These are phyloP conservation scores for Dentipellis sp. DNA, from an alignment of 768 basidiomycete genomes.

Conservation along the genomic window DNA sequence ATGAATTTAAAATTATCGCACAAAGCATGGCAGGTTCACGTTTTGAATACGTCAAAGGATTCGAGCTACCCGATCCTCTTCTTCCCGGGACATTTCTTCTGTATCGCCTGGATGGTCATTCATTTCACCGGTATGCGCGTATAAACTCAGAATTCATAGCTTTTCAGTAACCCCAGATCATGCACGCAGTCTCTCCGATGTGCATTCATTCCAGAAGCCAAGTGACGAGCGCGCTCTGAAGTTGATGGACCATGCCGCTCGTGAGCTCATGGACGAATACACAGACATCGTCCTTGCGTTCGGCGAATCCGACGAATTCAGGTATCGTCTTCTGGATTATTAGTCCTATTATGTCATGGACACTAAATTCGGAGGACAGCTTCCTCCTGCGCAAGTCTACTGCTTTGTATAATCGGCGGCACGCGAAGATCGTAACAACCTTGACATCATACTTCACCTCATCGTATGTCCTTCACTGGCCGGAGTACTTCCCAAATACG, in stretches of 20 bases:
- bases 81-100: conserved; percentile 80
- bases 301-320: conserved; percentile 97
- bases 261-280: conserved; percentile 70
- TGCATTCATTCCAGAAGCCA: conserved; percentile 79
- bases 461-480: conserved; percentile 83
- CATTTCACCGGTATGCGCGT: conserved; percentile 73
- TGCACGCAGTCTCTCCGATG: conserved; percentile 64
- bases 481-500: conserved; percentile 62
- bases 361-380: conserved; percentile 32
- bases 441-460: conserved; percentile 87
- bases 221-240: conserved; percentile 82
- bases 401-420: conserved; percentile 74
- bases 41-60: conserved; percentile 84
- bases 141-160: background rate
- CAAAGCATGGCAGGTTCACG: conserved; percentile 83
- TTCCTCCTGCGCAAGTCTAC: conserved; percentile 78
- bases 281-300: conserved; percentile 82
- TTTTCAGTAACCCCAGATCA: background rate
- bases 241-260: conserved; percentile 90
- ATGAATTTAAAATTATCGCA: background rate
- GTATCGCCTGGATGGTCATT: conserved; percentile 84
- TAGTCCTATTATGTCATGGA: background rate
- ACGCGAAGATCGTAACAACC: conserved; percentile 79
- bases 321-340: conserved; percentile 32
- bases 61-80: conserved; percentile 82